phyloP scores from a whole-genome alignment of 2,329 filamentous ascomycete species.

The Aspergillus versicolor region DNA sequence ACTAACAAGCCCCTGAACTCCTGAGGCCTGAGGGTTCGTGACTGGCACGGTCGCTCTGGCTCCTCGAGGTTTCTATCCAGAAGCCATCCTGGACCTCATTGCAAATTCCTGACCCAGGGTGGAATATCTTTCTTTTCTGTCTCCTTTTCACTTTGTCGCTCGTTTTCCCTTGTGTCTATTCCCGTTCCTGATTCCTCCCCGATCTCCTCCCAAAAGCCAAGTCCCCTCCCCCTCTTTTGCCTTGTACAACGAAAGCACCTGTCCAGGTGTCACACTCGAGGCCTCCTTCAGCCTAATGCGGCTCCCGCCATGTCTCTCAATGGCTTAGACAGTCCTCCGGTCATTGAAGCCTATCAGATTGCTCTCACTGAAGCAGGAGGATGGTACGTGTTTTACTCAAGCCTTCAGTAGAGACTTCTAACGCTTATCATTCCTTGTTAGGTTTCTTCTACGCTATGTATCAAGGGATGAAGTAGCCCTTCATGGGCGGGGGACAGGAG shows the following conservation, averaged over 20 bases:
- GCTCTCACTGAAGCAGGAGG: constrained; percentile 81
- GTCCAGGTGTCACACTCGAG: constrained; percentile 14
- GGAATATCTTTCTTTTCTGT: neutral
- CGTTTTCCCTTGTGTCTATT: constrained; percentile 1
- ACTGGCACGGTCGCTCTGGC: neutral
- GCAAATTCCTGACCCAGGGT: neutral
- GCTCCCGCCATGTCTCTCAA: constrained; percentile 79
- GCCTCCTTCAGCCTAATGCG: constrained; percentile 28
- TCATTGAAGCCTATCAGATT: constrained; percentile 81
- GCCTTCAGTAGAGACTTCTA: neutral
- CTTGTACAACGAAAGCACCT: constrained; percentile 9
- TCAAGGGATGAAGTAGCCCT: constrained; percentile 85
- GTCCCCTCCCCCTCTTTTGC: constrained; percentile 14
- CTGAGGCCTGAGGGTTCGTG: constrained; percentile 18
- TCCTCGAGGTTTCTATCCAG: neutral
- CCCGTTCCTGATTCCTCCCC: constrained; percentile 2
- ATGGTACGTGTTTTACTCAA: constrained; percentile 66
- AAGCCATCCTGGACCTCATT: neutral
- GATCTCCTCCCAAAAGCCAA: neutral
- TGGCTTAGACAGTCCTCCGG: constrained; percentile 77
- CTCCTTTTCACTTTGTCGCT: neutral
- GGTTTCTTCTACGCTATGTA: constrained; percentile 92
- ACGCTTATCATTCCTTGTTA: constrained; percentile 38
- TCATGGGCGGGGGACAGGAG: constrained; percentile 72
- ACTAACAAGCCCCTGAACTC: constrained; percentile 21